Base-by-base conservation (phyloP, 495 filamentous ascomycete species). In the Aspergillus mulundensis region DNA sequence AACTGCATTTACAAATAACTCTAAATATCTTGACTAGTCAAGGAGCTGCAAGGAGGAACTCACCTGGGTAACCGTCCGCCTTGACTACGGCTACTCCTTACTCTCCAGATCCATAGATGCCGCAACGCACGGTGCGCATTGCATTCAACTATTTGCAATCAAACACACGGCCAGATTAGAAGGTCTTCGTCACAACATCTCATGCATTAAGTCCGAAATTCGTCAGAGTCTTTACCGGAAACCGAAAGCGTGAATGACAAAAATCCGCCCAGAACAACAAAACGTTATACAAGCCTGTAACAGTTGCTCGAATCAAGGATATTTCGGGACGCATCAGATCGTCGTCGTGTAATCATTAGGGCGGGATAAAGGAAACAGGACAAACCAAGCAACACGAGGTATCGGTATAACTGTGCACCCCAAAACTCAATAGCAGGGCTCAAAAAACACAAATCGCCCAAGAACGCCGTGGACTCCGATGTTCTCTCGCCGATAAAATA, bases 401-500 rank as follows among this genome's bases (percentile, higher is more conserved):
- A 51, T 51, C 25, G 38, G 5, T 41, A 24, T 24, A 34, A 36
- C 12, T n/a, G 8, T 36, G 32, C 14, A 23, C 36, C 43, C 18
- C 49, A 53, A 59, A 52, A 24, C 10, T 38, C 20, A 58, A 53
- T 54, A 50, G 28, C 46, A 49, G n/a, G 19, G 44, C 32, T 53
- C 42, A 53, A 56, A 43, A 30, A 32, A 50, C 50, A 56, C 55
- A 55, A 66, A 67, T 55, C 57, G 50, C 47, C 63, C 57, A 56
- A 55, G 44, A 70, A 70, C 66, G 62, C 72, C 71, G 59, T 44
- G 56, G 57, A 61, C 58, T 53, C 69, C 61, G 39, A 46, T 53
- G 60, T 57, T 63, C 57, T 53, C 50, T 53, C 64, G 66, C 65
- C 58, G 62, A 73, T 75, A 76, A 72, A 77, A 70, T 71, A 78